Conservation (phyloP, 106 monocot genomes). For the Dendrobium officinale region DNA sequence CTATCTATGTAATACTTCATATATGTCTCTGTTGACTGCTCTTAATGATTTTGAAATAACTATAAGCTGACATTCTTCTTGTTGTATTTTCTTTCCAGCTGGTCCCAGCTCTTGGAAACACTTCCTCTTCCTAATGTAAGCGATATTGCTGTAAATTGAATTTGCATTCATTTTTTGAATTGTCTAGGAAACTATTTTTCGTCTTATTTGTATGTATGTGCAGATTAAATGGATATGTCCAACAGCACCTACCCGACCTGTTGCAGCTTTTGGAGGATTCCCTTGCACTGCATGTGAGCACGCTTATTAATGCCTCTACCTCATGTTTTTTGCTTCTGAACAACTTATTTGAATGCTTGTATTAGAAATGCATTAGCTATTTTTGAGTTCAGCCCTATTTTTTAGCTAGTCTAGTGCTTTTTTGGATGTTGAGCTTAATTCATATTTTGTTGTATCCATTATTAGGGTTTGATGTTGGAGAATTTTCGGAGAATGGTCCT, state of each 20-base stretch:
- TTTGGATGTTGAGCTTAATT: background rate
- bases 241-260: slow-evolving; percentile 82
- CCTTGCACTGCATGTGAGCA: slow-evolving; percentile 81
- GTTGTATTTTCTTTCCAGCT: slow-evolving; percentile 47
- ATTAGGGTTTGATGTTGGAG: slow-evolving; percentile 90
- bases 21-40: background rate
- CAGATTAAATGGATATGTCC: slow-evolving; percentile 99
- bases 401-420: background rate
- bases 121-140: slow-evolving; percentile 97
- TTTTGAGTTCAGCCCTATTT: background rate
- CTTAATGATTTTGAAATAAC: background rate
- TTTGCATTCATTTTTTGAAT: background rate
- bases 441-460: background rate
- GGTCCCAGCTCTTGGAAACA: slow-evolving; percentile 80
- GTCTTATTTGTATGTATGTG: background rate
- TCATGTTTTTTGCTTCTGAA: background rate
- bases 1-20: background rate
- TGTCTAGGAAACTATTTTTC: background rate
- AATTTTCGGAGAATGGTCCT: slow-evolving; percentile 67
- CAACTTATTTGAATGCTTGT: background rate
- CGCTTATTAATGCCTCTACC: background rate
- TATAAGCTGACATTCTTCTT: background rate
- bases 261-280: slow-evolving; percentile 86
- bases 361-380: background rate
- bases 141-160: background rate